phyloP scores from a whole-genome alignment of 805 yeast species.

The Zygosaccharomyces gambellarensis region DNA sequence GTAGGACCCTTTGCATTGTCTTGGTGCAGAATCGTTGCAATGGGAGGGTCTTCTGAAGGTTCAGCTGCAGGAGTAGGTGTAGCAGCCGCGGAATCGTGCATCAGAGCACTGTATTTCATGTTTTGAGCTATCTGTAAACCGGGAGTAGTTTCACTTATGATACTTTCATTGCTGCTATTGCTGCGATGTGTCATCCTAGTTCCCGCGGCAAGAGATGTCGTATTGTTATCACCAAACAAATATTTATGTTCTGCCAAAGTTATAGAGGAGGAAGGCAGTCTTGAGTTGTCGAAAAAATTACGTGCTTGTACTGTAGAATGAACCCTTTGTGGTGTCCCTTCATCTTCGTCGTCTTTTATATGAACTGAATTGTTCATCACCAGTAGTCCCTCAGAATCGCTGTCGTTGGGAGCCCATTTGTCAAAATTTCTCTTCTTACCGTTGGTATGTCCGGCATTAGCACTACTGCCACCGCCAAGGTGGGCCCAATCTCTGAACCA shows the following conservation, averaged over 20 bases:
- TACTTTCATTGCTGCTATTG: conserved; percentile 2
- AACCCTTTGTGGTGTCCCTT: background rate
- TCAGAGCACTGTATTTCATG: background rate
- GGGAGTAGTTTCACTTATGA: conserved; percentile 2
- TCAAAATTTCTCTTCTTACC: background rate
- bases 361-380: conserved; percentile 1
- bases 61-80: background rate
- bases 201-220: background rate
- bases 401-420: background rate
- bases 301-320: conserved; percentile 3
- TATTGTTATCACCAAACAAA: background rate
- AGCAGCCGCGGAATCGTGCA: background rate
- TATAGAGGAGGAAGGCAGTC: conserved; percentile 2
- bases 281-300: background rate
- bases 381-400: conserved; percentile 3
- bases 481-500: conserved; percentile 3
- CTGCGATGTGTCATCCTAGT: background rate
- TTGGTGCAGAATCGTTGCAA: background rate
- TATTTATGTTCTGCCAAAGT: conserved; percentile 2
- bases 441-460: background rate
- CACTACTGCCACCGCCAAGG: background rate
- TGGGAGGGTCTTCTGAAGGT: background rate
- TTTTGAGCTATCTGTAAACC: conserved; percentile 1
- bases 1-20: background rate
- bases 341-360: background rate